Evolutionary conservation across 192 early-diverging fungal species (phyloP), one percentile per base, ranked within the genome.

Genomic region (Coemansia sp.): DNA sequence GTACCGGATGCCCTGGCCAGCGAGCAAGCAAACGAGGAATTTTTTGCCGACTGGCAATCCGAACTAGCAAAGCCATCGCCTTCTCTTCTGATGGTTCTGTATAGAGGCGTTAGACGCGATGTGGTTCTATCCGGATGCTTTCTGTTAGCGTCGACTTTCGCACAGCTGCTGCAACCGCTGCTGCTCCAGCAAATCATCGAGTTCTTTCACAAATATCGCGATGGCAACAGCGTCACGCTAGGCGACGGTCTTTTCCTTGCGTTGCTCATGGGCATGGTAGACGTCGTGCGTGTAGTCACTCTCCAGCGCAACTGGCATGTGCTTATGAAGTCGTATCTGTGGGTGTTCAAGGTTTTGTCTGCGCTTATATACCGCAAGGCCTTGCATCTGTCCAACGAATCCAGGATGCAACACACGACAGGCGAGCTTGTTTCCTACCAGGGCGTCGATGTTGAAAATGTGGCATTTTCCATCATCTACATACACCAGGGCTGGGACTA

Each of bases 311-410:
- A 75, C 36, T 96, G 96, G 75, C 91, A 95, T 46, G 72, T 87
- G 17, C 90, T 90, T 61, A 86, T 93, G 65, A 72, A 85, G 41
- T 89, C 87, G 9, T 92, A 91, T 35, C 88, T 94, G 87, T 86
- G 88, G 65, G 74, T 91, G 9, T 81, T 87, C 40, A 69, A 65
- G 14, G 60, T 64, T 7, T 35, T 75, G 34, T 49, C 71, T 34
- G 59, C 56, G 5, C 32, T 57, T 11, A 20, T 73, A 35, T 71
- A 63, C 49, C 68, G 42, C 46, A 76, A 70, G 43, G 25, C 45
- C 0, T 20, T 76, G 35, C 46, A 13, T 0, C 22, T 76, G 61
- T 67, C 74, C 23, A 76, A 56, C 42, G 53, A 62, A 17, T 36
- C 89, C 32, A 81, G 92, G 6, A 89, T 92, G 61, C 65, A 73